Percentiles rank a stretch among this genome's conserved stretches.
phyloP scores from a whole-genome alignment of 2,329 filamentous ascomycete species.

The Chrysosporium keratinophilum region DNA sequence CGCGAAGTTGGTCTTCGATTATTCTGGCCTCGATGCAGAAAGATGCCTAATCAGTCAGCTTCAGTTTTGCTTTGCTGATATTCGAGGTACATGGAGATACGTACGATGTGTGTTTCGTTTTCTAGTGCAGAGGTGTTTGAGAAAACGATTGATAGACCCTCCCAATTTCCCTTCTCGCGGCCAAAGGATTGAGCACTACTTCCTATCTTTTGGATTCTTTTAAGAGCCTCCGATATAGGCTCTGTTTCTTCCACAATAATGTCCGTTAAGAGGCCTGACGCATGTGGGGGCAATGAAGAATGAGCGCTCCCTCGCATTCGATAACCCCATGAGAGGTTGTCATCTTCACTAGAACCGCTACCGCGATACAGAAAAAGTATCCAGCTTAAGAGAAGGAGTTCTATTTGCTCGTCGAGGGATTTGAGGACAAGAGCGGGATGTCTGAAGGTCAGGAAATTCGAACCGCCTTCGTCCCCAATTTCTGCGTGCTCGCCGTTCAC shows the following conservation, averaged over 20 bases:
- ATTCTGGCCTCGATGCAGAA: not conserved
- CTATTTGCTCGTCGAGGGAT: constrained; percentile 6
- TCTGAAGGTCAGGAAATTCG: not conserved
- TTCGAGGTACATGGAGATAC: not conserved
- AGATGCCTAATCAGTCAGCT: constrained; percentile 1
- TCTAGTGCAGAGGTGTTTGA: not conserved
- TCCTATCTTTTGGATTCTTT: constrained; percentile 1
- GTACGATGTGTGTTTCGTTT: not conserved
- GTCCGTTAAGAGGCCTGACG: constrained; percentile 6
- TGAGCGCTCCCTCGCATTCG: not conserved
- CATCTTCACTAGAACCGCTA: constrained; percentile 12
- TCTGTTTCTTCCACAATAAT: constrained; percentile 8
- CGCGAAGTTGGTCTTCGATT: not conserved
- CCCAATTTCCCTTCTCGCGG: not conserved
- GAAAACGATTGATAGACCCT: not conserved
- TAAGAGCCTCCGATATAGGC: constrained; percentile 4
- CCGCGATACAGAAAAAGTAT: constrained; percentile 13
- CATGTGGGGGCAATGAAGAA: not conserved
- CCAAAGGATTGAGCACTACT: not conserved
- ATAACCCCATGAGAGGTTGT: constrained; percentile 8
- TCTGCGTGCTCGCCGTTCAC: not conserved
- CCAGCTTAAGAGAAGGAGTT: constrained; percentile 13
- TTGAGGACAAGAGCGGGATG: not conserved
- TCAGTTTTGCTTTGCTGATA: not conserved
- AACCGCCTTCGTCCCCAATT: not conserved